phyloP scores from a whole-genome alignment of 371 early-diverging fungal species.

The Fennellomyces sp. region DNA sequence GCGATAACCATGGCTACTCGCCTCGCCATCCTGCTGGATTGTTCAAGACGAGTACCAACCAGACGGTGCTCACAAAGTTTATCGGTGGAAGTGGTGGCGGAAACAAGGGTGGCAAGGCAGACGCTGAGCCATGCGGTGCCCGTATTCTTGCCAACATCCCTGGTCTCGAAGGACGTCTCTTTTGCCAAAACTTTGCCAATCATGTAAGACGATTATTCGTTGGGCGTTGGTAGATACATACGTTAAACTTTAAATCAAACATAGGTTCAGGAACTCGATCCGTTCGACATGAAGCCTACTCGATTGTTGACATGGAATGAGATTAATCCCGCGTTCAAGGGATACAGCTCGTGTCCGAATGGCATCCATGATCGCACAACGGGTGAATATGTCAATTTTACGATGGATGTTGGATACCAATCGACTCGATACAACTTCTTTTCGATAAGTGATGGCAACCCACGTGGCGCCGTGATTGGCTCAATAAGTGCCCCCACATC shows the following conservation, averaged over 20 bases:
- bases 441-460: conserved; percentile 58
- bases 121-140: conserved; percentile 59
- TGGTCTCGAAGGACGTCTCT: conserved; percentile 57
- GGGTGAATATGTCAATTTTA: conserved; percentile 74
- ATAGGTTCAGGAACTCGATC: conserved; percentile 74
- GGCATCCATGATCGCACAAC: conserved; percentile 67
- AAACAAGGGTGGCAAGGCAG: conserved; percentile 45
- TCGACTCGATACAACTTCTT: conserved; percentile 68
- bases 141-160: conserved; percentile 51
- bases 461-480: conserved; percentile 65
- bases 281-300: conserved; percentile 69
- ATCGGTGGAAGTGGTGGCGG: conserved; percentile 3
- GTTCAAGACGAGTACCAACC: conserved; percentile 69
- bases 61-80: conserved; percentile 59
- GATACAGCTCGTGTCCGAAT: conserved; percentile 72
- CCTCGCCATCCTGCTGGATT: conserved; percentile 69
- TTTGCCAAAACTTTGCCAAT: conserved; percentile 59
- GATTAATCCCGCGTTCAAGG: conserved; percentile 72
- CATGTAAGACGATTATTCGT: no score
- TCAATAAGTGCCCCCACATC: conserved; percentile 66
- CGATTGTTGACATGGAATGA: conserved; percentile 65
- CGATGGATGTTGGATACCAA: conserved; percentile 71
- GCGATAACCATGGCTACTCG: conserved; percentile 69
- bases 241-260: not conserved
- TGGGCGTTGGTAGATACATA: no score